Evolutionary conservation across 2,329 filamentous ascomycete genomes (phyloP), one percentile per base, ranked within the genome.

Genomic region (Thelonectria discophora): DNA sequence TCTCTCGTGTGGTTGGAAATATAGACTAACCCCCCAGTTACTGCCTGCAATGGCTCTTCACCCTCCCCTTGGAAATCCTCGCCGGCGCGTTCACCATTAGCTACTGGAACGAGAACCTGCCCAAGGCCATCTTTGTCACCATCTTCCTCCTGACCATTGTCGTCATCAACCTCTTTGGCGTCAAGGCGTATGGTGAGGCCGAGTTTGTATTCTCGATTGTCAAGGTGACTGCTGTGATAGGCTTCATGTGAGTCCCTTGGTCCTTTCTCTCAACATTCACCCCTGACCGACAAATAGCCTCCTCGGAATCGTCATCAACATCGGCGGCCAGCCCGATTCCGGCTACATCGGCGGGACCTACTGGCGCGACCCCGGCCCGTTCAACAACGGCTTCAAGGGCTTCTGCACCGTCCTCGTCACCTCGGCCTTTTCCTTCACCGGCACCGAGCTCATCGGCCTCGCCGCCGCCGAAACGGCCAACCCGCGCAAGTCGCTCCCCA

Each of bases 181-280:
- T 97, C 64, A 91, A 90, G 71, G 91, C 90, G 15, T 97, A 96
- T 68, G 93, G 93, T 69, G 93, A 97, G 74, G 92, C 92, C 3
- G 93, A 97, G 69, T 97, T 97, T 65, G 80, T 93, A 55, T 95
- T 97, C 74, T 90, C 92, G 34, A 87, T 94, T 48, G 81, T 97
- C 79, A 97, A 97, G 73, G 87, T 97, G 52, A 83, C 89, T 21
- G 93, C 94, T 27, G 88, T 97, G 3, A 89, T 97, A 65, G 92
- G 91, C 48, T 97, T 96, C 78, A 94, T 97, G 89, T 91, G 77
- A 78, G 88, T 79, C 2, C 90, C n/a, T 5, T 11, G 1, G 27
- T 46, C 9, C 17, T 11, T 30, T 13, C 43, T 13, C 13, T 27
- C 53, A 24, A 24, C 6, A 24, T 24, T 6, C 21, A 24, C 6